These are phyloP conservation scores for Emergomyces orientalis DNA, from an alignment of 2,329 filamentous ascomycete species.

Conservation along the genomic window DNA sequence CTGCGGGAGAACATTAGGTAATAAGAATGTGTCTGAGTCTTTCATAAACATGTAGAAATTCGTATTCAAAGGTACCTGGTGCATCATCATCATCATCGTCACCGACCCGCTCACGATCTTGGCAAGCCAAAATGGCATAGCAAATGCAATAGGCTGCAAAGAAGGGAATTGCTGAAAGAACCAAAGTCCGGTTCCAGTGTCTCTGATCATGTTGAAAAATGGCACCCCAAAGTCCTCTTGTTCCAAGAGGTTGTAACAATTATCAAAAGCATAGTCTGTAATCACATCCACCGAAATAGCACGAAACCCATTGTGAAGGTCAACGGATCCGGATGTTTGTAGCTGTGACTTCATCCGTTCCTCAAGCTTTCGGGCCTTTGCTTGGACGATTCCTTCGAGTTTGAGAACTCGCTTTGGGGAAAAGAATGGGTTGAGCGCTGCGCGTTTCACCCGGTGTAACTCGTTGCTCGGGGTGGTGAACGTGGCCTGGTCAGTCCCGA, in stretches of 20 bases:
- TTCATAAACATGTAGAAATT: not conserved
- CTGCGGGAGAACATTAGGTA: not conserved
- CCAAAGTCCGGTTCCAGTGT: slow-evolving; percentile 17
- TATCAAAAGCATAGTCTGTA: slow-evolving; percentile 23
- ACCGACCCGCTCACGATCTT: slow-evolving; percentile 11
- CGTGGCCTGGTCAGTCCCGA: slow-evolving; percentile 19
- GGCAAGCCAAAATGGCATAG: not conserved
- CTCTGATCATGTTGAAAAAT: slow-evolving; percentile 19
- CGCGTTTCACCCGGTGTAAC: slow-evolving; percentile 23
- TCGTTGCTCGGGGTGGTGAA: slow-evolving; percentile 24
- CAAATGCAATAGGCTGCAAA: slow-evolving; percentile 2
- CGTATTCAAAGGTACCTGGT: slow-evolving; percentile 9
- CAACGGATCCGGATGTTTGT: slow-evolving; percentile 15
- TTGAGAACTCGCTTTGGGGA: slow-evolving; percentile 20
- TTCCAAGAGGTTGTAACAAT: slow-evolving; percentile 18
- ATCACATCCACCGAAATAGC: slow-evolving; percentile 24
- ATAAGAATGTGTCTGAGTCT: not conserved
- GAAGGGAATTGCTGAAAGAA: slow-evolving; percentile 21
- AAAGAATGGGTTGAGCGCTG: slow-evolving; percentile 26
- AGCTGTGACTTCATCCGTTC: slow-evolving; percentile 5
- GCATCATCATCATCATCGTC: slow-evolving; percentile 14
- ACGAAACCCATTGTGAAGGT: slow-evolving; percentile 21
- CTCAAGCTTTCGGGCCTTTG: slow-evolving; percentile 19
- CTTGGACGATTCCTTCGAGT: slow-evolving; percentile 21
- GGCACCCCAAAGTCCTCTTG: slow-evolving; percentile 16